Evolutionary conservation across 2,329 filamentous ascomycete genomes (phyloP), one percentile per base, ranked within the genome.

Genomic region (Pseudodiploospora longispora): DNA sequence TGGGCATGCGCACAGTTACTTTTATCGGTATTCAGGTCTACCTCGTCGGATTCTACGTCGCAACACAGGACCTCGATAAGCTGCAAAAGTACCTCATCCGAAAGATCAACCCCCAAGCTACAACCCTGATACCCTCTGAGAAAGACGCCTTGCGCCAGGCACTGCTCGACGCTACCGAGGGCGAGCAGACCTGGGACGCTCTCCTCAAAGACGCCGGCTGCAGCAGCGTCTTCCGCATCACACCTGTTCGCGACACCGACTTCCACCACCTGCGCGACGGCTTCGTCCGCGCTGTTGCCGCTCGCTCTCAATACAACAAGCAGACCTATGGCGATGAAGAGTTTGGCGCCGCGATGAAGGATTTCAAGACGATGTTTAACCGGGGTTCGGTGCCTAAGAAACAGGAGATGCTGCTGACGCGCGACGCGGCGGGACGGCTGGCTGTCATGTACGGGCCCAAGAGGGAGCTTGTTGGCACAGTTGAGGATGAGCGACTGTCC

Each of bases 1-100:
- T 96, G 5, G 93, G 93, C 12, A 83, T 94, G 50, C 80, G 93
- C 44, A 89, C 85, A 1, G 93, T 98, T 30, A 94, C 86, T 27
- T 95, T 97, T 63, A 69, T 97, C 37, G 72, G 79, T 40, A 88
- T 98, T 37, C 83, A 95, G 62, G 93, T 98, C 42, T 98, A 98
- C 67, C 85, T 97, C 12, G 85, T 95, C 0, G 93, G 91, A 10
- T 80, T 94, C 55, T 98, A 98, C 68, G 76, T 97, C 28, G 87
- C 89, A 28, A 91, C 84, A 0, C 71, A 82, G 33, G 89, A 95
- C 58, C 81, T 98, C 47, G 80, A 83, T 4, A 73, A 76, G n/a
- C 72, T 98, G 35, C 91, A 97, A 65, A 74, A 77, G 52, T 78
- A 80, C 37, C 75, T 97, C 30, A 77, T 94, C 48, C 82, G 82